Conservation (phyloP, 495 filamentous ascomycete species). For the Haplographium delicatum region DNA sequence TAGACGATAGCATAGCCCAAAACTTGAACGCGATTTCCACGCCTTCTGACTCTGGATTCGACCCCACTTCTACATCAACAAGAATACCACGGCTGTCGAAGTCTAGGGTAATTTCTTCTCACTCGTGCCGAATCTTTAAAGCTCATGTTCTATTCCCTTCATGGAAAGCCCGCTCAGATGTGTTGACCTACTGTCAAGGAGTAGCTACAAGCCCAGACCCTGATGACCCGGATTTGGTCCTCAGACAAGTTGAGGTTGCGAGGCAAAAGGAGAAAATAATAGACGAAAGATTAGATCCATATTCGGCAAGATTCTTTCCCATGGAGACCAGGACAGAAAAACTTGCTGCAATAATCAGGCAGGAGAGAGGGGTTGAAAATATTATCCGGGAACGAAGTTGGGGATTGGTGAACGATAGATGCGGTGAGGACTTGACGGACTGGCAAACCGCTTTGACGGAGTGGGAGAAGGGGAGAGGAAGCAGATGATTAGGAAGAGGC, state of each 20-base stretch:
- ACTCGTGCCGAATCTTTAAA: constrained; percentile 66
- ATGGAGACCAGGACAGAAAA: constrained; percentile 78
- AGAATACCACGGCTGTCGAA: constrained; percentile 44
- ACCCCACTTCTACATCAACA: constrained; percentile 67
- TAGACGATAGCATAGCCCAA: constrained; percentile 91
- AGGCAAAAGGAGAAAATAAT: constrained; percentile 70
- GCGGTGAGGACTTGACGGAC: constrained; percentile 48
- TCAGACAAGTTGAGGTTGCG: constrained; percentile 65
- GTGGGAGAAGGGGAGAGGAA: constrained; percentile 51
- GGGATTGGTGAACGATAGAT: constrained; percentile 75
- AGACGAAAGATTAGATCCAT: constrained; percentile 88
- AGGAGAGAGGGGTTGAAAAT: constrained; percentile 79
- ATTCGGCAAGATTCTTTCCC: constrained; percentile 79
- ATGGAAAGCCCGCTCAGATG: constrained; percentile 81
- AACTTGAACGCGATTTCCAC: constrained; percentile 87
- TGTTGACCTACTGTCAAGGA: constrained; percentile 82
- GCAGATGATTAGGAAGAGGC: no score
- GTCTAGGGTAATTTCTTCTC: constrained; percentile 48
- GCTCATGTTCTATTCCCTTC: constrained; percentile 77
- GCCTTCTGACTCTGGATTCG: constrained; percentile 65
- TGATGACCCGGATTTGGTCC: constrained; percentile 72
- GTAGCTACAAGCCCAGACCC: constrained; percentile 87
- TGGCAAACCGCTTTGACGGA: constrained; percentile 45
- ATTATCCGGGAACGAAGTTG: constrained; percentile 83
- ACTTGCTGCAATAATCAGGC: constrained; percentile 69